Evolutionary conservation across 2,329 filamentous ascomycete species (phyloP).

Genomic region (Paracamarosporium sp.): DNA sequence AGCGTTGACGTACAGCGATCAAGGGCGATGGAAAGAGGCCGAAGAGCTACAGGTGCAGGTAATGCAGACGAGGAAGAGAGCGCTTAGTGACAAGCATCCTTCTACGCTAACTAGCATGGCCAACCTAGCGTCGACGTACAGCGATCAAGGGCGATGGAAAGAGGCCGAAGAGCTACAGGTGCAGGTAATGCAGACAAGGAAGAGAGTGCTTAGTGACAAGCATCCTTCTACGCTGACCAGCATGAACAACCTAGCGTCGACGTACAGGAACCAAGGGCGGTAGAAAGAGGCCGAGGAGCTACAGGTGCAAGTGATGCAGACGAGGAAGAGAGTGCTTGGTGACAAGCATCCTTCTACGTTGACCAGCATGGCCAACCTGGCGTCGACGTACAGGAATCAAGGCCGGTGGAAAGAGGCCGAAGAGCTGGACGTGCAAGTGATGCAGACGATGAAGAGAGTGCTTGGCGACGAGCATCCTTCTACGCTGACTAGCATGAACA

Average conservation of each 20-base stretch:
- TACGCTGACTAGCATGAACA: background rate
- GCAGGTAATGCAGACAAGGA: background rate
- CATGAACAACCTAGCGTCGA: slow-evolving; percentile 10
- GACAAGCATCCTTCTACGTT: background rate
- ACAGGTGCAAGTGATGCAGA: background rate
- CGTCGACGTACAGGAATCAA: background rate
- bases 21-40: background rate
- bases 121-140: slow-evolving; percentile 11
- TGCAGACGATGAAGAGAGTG: background rate
- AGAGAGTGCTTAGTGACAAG: slow-evolving; percentile 2
- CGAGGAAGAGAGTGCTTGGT: background rate
- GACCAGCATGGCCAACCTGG: background rate
- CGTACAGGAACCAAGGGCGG: slow-evolving; percentile 6
- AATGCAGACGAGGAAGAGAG: background rate
- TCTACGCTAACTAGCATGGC: slow-evolving; percentile 14
- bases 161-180: slow-evolving; percentile 2
- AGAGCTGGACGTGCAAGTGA: background rate
- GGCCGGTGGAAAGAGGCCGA: background rate
- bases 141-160: slow-evolving; percentile 3
- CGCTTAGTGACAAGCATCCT: slow-evolving; percentile 6
- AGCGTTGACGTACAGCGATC: background rate
- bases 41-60: background rate
- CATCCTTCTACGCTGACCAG: slow-evolving; percentile 16
- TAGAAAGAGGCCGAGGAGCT: slow-evolving; percentile 8
- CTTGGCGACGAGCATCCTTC: background rate